phyloP scores from a whole-genome alignment of 208 protist species.

The Leishmania gerbilli region DNA sequence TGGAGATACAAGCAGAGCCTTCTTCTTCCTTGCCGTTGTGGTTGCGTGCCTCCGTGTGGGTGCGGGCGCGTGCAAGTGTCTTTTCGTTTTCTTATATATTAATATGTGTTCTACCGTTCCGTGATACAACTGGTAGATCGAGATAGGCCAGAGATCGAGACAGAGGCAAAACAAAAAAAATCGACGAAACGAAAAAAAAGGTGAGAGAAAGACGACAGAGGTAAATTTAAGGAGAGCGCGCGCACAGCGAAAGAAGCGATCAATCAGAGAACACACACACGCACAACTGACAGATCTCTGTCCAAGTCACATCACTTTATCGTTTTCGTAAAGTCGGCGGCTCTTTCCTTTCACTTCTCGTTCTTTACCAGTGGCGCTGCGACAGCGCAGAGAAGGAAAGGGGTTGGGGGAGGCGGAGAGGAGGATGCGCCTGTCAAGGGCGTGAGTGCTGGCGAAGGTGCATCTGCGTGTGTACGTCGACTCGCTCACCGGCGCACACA shows the following conservation, averaged over 20 bases:
- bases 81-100: not conserved
- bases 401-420: not conserved
- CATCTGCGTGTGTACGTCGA: not conserved
- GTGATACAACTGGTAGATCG: not conserved
- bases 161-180: not conserved
- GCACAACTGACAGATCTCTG: not conserved
- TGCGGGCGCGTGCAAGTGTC: not conserved
- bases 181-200: not conserved
- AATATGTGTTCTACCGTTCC: not conserved
- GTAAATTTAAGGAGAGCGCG: not conserved
- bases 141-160: not conserved
- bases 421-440: not conserved
- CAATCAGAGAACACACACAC: not conserved
- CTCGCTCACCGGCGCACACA: not conserved
- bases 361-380: not conserved
- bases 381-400: not conserved
- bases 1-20: not conserved
- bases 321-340: not conserved
- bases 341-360: not conserved
- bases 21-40: not conserved
- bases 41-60: not conserved
- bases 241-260: not conserved
- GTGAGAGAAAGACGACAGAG: not conserved
- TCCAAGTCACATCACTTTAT: not conserved
- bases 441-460: not conserved